These are phyloP conservation scores for Eragrostis tef DNA, from an alignment of 202 grass and related monocot genomes.

Conservation along the genomic window DNA sequence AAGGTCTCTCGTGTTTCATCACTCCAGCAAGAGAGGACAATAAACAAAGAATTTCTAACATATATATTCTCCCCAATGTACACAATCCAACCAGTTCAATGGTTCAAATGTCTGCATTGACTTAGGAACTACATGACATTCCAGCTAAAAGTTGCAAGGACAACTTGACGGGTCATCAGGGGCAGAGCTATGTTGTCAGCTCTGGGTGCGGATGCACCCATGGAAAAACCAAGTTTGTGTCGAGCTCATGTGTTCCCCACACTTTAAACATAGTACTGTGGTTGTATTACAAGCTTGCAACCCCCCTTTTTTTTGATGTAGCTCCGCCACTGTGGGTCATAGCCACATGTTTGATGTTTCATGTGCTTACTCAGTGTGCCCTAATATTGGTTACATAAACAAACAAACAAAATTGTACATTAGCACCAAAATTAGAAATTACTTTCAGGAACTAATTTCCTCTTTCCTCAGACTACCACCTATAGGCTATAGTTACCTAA, in stretches of 20 bases:
- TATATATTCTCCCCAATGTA: not conserved
- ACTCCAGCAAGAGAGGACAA: not conserved
- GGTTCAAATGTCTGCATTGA: not conserved
- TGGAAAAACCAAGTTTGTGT: too few relatives aligned
- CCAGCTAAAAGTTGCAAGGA: not conserved
- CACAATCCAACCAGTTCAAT: not conserved
- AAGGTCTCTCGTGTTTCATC: not conserved
- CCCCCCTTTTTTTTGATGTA: too few relatives aligned
- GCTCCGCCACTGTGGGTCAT: too few relatives aligned
- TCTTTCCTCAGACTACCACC: not conserved
- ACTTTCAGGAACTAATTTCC: too few relatives aligned
- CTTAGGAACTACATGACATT: not conserved
- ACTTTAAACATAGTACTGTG: too few relatives aligned
- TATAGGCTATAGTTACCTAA: not conserved
- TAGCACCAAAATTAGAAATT: not conserved
- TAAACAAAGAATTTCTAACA: not conserved
- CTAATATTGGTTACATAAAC: not conserved
- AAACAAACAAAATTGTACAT: not conserved
- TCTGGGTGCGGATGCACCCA: too few relatives aligned
- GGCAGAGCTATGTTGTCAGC: too few relatives aligned
- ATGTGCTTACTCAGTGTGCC: conserved; percentile 2
- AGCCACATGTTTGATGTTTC: not conserved
- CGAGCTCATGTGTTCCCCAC: too few relatives aligned
- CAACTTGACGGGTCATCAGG: not conserved
- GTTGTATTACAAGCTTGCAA: too few relatives aligned